phyloP scores from a whole-genome alignment of 2,329 filamentous ascomycete genomes.

The Diplodia seriata region DNA sequence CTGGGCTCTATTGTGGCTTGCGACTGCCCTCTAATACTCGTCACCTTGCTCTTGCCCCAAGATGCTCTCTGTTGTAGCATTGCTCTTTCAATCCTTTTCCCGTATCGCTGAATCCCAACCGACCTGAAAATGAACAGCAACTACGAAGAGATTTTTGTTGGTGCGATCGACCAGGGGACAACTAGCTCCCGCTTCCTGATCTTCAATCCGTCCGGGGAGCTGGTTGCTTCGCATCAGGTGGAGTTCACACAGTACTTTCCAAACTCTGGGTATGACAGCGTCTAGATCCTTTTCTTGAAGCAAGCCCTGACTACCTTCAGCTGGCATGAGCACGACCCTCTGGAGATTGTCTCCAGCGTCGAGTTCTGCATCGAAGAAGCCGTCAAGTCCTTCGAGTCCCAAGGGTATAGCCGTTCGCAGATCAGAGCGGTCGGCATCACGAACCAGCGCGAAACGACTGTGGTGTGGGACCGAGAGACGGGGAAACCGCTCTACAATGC shows the following conservation, averaged over 20 bases:
- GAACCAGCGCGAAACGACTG: constrained; percentile 81
- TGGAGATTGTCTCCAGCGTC: constrained; percentile 73
- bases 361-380: constrained; percentile 77
- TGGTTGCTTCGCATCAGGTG: constrained; percentile 78
- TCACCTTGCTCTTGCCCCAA: not conserved
- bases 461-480: constrained; percentile 78
- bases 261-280: constrained; percentile 69
- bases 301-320: constrained; percentile 49
- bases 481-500: constrained; percentile 81
- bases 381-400: constrained; percentile 68
- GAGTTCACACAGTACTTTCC: constrained; percentile 83
- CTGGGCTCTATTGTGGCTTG: constrained; percentile 7
- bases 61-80: constrained; percentile 2
- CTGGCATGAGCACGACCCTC: constrained; percentile 84
- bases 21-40: constrained; percentile 2
- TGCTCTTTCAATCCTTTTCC: constrained; percentile 1
- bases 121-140: constrained; percentile 24
- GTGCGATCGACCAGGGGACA: constrained; percentile 84
- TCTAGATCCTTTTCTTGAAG: constrained; percentile 2
- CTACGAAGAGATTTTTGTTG: constrained; percentile 67
- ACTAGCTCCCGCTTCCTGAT: constrained; percentile 85
- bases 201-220: constrained; percentile 76
- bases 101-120: not conserved
- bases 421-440: constrained; percentile 80
- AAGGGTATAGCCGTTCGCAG: constrained; percentile 67